Conservation (phyloP, 2,329 filamentous ascomycete species). For the Colletotrichum brevisporum region DNA sequence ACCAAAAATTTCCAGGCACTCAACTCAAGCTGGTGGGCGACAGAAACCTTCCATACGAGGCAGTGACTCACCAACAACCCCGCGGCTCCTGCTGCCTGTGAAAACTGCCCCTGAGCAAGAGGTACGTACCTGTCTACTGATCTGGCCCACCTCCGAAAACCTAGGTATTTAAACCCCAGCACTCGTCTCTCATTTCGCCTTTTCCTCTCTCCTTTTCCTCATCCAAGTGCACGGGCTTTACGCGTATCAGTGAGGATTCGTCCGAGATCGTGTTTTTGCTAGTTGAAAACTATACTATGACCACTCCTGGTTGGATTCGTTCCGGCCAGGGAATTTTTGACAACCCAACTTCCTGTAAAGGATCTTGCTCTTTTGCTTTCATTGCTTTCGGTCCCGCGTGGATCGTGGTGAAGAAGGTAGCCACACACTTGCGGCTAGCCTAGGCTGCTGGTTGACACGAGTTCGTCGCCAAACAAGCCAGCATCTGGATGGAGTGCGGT, state of each 20-base stretch:
- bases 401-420: conserved; percentile 66
- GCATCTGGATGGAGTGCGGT: too few species aligned
- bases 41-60: neutral
- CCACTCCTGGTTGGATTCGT: conserved; percentile 78
- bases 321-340: conserved; percentile 87
- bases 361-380: conserved; percentile 57
- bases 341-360: conserved; percentile 53
- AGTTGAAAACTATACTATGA: conserved; percentile 90
- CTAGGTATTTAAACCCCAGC: conserved; percentile 1
- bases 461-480: too few species aligned
- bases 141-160: conserved; percentile 12
- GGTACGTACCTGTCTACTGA: conserved; percentile 36
- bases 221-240: conserved; percentile 83
- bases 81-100: conserved; percentile 14
- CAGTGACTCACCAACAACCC: conserved; percentile 39
- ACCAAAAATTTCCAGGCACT: too few species aligned
- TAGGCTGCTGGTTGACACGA: too few species aligned
- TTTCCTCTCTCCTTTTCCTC: conserved; percentile 58
- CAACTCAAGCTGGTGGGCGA: too few species aligned
- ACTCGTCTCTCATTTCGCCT: neutral
- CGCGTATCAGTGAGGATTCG: conserved; percentile 88
- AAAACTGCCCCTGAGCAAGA: neutral
- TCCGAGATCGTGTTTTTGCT: conserved; percentile 92
- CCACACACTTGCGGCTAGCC: too few species aligned
- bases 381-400: conserved; percentile 59